Evolutionary conservation across 2,329 filamentous ascomycete species (phyloP).

Genomic region (Alternaria sp.): DNA sequence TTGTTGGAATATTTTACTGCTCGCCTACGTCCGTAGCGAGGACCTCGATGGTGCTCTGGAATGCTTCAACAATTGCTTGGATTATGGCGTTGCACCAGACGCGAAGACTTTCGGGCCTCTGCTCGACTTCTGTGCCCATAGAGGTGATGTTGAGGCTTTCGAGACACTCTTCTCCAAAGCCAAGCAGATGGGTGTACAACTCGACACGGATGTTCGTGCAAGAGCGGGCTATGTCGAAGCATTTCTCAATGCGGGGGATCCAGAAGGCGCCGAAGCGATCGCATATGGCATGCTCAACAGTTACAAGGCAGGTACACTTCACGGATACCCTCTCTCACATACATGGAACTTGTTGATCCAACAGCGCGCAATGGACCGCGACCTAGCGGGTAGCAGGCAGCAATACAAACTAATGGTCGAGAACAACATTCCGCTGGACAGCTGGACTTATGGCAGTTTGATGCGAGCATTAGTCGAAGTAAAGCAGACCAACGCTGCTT

Average conservation of each 20-base stretch:
- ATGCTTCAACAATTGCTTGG: constrained; percentile 67
- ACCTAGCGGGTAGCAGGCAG: constrained; percentile 61
- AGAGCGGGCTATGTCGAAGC: constrained; percentile 65
- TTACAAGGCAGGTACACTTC: constrained; percentile 43
- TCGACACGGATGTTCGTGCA: constrained; percentile 30
- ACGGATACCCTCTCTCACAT: constrained; percentile 60
- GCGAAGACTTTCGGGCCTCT: constrained; percentile 72
- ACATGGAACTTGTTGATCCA: constrained; percentile 82
- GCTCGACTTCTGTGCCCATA: constrained; percentile 72
- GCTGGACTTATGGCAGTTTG: constrained; percentile 65
- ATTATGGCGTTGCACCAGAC: constrained; percentile 61
- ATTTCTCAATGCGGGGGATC: constrained; percentile 57
- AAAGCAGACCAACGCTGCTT: constrained; percentile 62
- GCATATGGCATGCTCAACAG: constrained; percentile 66
- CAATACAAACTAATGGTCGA: constrained; percentile 63
- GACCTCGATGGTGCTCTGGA: constrained; percentile 71
- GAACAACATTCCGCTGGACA: constrained; percentile 59
- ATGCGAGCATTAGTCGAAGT: constrained; percentile 64
- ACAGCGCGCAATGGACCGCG: constrained; percentile 69
- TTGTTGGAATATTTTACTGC: constrained; percentile 80
- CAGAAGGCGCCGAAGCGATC: constrained; percentile 52
- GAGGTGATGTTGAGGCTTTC: constrained; percentile 75
- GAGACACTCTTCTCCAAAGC: constrained; percentile 70
- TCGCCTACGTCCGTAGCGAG: constrained; percentile 69
- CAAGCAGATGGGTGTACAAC: constrained; percentile 49